Evolutionary conservation across 176 grass and related monocot genomes (phyloP).

Genomic region (Bolboschoenus planiculmis): DNA sequence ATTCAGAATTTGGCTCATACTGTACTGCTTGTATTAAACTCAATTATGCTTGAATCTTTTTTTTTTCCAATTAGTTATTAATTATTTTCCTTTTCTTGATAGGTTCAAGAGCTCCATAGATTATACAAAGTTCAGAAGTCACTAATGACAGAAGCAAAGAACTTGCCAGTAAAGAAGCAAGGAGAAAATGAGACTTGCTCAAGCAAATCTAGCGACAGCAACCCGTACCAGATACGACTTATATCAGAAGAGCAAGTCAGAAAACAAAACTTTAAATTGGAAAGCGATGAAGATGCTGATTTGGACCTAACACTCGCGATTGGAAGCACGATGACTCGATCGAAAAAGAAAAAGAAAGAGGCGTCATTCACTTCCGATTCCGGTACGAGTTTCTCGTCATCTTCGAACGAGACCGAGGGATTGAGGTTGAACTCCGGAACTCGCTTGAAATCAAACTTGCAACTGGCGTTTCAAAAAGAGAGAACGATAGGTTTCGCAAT

Average conservation of each 20-base stretch:
- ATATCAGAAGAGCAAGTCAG: conserved; percentile 29
- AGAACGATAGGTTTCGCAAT: conserved; percentile 10
- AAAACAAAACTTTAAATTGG: conserved; percentile 22
- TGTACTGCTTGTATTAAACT: background rate
- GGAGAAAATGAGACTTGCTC: conserved; percentile 20
- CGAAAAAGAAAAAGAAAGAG: conserved; percentile 20
- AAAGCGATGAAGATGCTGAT: conserved; percentile 14
- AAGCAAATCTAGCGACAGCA: conserved; percentile 7
- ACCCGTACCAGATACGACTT: background rate
- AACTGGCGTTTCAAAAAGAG: conserved; percentile 9
- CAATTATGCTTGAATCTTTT: background rate
- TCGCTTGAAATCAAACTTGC: background rate
- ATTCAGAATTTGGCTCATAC: background rate
- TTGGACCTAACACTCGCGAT: conserved; percentile 33
- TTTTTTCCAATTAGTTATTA: background rate
- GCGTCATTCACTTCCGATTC: conserved; percentile 27
- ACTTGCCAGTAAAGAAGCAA: conserved; percentile 21
- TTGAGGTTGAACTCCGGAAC: background rate
- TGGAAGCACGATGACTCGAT: conserved; percentile 7
- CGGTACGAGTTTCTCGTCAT: conserved; percentile 33
- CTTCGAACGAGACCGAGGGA: conserved; percentile 27
- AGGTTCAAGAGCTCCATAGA: conserved; percentile 46
- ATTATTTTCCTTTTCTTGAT: background rate
- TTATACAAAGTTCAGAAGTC: conserved; percentile 37
- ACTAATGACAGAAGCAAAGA: conserved; percentile 35